Conservation (phyloP, 2,329 filamentous ascomycete genomes). For the Claviceps spartinae region DNA sequence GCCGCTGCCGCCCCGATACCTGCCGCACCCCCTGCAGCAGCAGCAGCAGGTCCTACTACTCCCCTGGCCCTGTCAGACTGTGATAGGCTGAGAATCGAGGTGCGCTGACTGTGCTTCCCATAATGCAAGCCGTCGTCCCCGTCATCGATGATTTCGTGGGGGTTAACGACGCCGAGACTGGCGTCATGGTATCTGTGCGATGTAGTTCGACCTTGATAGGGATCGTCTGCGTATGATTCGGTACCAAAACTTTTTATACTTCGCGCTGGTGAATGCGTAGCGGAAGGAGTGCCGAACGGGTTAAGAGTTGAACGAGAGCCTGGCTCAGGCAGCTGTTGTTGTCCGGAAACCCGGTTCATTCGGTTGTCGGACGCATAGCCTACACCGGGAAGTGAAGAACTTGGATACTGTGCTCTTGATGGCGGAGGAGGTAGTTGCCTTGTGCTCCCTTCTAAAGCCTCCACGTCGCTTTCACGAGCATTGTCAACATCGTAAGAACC, state of each 20-base stretch:
- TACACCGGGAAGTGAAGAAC: slow-evolving; percentile 8
- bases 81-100: slow-evolving; percentile 46
- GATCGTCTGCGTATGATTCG: slow-evolving; percentile 46
- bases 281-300: slow-evolving; percentile 21
- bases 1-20: slow-evolving; percentile 24
- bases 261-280: slow-evolving; percentile 31
- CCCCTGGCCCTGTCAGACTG: slow-evolving; percentile 23
- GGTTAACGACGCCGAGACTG: slow-evolving; percentile 51
- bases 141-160: slow-evolving; percentile 71
- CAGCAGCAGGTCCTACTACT: slow-evolving; percentile 24
- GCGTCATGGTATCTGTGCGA: slow-evolving; percentile 27
- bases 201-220: slow-evolving; percentile 40
- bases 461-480: slow-evolving; percentile 49
- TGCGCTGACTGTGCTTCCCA: slow-evolving; percentile 28
- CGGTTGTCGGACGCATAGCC: slow-evolving; percentile 9
- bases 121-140: slow-evolving; percentile 70
- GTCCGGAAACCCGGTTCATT: not conserved
- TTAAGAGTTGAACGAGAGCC: slow-evolving; percentile 31
- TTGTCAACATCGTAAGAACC: slow-evolving; percentile 52
- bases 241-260: slow-evolving; percentile 32
- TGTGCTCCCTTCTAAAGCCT: slow-evolving; percentile 37
- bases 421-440: slow-evolving; percentile 25
- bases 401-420: slow-evolving; percentile 18
- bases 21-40: slow-evolving; percentile 29
- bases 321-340: slow-evolving; percentile 16